These are phyloP conservation scores for Aegilops umbellulata DNA, from an alignment of 176 grass and related monocot species.

Conservation along the genomic window DNA sequence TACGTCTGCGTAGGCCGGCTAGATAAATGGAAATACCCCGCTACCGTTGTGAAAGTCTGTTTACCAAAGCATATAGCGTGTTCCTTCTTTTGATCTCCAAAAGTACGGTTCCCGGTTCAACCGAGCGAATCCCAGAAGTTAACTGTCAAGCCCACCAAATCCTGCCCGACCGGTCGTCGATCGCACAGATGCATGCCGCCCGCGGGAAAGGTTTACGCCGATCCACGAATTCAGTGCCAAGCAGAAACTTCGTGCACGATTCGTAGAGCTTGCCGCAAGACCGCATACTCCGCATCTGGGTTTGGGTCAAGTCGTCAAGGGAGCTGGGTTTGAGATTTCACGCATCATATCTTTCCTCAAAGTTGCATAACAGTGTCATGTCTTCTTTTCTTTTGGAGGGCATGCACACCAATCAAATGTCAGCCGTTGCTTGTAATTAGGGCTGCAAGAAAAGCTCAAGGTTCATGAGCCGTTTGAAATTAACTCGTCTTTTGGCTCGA, in stretches of 20 bases:
- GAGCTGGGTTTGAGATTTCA: not conserved
- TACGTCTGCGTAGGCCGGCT: not conserved
- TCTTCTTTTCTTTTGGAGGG: not conserved
- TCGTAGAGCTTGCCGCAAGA: not conserved
- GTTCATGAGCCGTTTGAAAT: no score
- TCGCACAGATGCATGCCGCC: not conserved
- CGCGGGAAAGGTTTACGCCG: not conserved
- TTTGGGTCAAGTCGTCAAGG: not conserved
- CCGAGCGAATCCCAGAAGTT: constrained; percentile 28
- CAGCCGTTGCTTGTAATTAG: no score
- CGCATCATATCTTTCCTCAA: not conserved
- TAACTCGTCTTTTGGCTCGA: no score
- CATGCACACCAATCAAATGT: not conserved
- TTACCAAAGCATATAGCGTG: not conserved
- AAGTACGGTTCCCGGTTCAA: not conserved
- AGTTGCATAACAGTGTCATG: not conserved
- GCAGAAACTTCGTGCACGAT: constrained; percentile 21
- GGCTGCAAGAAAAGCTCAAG: no score
- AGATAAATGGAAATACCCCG: not conserved
- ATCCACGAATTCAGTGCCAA: constrained; percentile 6
- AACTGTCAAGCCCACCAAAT: not conserved
- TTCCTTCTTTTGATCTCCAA: not conserved
- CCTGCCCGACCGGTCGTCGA: not conserved
- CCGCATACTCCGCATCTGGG: not conserved
- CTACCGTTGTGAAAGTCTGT: not conserved